Evolutionary conservation across 129 eudicot species (phyloP), one percentile per base, ranked within the genome.

Genomic region (Lactuca saligna): DNA sequence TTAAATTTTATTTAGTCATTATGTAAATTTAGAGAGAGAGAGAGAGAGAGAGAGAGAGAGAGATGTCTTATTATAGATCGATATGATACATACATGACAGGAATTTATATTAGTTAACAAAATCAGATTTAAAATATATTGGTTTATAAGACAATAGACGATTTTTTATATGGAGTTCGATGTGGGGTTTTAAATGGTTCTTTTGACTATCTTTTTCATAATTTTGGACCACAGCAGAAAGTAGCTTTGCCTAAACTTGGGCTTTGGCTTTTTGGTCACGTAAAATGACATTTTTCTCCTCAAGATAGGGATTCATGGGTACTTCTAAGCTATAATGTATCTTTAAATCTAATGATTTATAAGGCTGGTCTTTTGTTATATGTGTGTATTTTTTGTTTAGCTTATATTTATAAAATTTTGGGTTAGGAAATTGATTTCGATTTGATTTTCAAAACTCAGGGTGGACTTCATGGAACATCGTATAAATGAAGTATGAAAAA

Each of bases 181-280:
- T 72, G 67, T 65, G 57, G 59, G 79, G 66, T 61, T 72, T 51
- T 62, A 54, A 20, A 51, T 72, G 37, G 25, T 58, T 58, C 38
- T 44, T 61, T 75, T 66, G 73, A 75, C 79, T 48, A 58, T 55
- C 68, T 56, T 66, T 75, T 53, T 71, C 68, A 60, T 33, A 10
- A 66, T 31, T 44, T 75, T 66, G 79, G 79, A 75, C 79, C 73
- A 75, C 72, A 58, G 42, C 73, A 66, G 17, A 75, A 66, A 66
- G 79, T 75, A 46, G 68, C 53, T 57, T 58, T 61, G 66, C 79
- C 48, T 65, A 57, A 75, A 74, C 58, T 20, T 34, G 61, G 73
- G 79, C 64, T 41, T 74, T 55, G 59, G 32, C 51, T 65, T 66
- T 61, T 75, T 75, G 73, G 73, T 48, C 25, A 75, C 13, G 72